Conservation (phyloP, 2,329 filamentous ascomycete genomes). For the Penicillium expansum region DNA sequence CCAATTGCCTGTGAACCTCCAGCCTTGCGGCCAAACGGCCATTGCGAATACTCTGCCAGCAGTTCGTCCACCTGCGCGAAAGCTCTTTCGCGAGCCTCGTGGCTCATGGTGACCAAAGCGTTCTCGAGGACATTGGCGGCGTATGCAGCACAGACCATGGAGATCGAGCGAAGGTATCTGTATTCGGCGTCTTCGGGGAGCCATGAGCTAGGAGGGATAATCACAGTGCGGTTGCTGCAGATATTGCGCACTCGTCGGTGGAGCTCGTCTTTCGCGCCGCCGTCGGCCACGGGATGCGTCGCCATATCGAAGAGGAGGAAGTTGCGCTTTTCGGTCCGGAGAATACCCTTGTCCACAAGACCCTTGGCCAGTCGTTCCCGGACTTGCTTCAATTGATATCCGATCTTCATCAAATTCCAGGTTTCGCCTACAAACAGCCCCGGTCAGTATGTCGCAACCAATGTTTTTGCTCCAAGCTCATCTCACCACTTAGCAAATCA, state of each 20-base stretch:
- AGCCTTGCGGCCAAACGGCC: slow-evolving; percentile 82
- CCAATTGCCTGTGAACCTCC: slow-evolving; percentile 79
- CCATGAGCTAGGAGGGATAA: slow-evolving; percentile 81
- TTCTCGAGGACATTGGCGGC: slow-evolving; percentile 98
- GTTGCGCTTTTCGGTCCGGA: slow-evolving; percentile 98
- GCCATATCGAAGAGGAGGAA: slow-evolving; percentile 99
- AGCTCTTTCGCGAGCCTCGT: slow-evolving; percentile 88
- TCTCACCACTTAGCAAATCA: slow-evolving; percentile 92
- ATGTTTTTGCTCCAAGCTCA: neutral
- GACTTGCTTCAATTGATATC: slow-evolving; percentile 98
- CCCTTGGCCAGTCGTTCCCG: slow-evolving; percentile 96
- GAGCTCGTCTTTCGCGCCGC: slow-evolving; percentile 96
- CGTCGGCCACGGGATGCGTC: slow-evolving; percentile 93
- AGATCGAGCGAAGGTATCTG: slow-evolving; percentile 83
- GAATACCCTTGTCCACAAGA: slow-evolving; percentile 95
- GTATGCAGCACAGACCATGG: slow-evolving; percentile 97
- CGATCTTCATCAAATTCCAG: slow-evolving; percentile 99
- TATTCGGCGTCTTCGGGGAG: slow-evolving; percentile 93
- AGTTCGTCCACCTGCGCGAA: slow-evolving; percentile 97
- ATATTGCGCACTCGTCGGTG: slow-evolving; percentile 87
- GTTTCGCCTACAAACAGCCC: slow-evolving; percentile 70
- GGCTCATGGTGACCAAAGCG: slow-evolving; percentile 86
- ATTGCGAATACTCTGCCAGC: slow-evolving; percentile 93
- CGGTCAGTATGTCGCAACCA: slow-evolving; percentile 10
- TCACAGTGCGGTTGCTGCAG: slow-evolving; percentile 88